Evolutionary conservation across 2,329 filamentous ascomycete species (phyloP), one percentile per base, ranked within the genome.

Genomic region (Talaromyces islandicus): DNA sequence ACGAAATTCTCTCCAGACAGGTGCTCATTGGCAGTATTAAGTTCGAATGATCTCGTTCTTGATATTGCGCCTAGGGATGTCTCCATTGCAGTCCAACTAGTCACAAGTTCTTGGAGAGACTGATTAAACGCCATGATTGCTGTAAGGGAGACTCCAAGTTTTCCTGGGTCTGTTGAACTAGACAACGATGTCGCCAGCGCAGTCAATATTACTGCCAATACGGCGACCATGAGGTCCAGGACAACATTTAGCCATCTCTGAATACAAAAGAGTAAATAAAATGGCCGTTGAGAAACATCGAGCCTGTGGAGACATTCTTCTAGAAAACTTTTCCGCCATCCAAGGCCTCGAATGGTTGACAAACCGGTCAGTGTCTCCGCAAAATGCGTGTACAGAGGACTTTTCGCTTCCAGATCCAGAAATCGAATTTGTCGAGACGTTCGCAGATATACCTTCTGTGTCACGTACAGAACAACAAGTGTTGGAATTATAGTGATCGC

Each of bases 401-500:
- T 80, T 64, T 87, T 86, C 1, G 81, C 78, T 68, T 88, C 85
- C 0, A 88, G 76, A 52, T 88, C 85, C 6, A 88, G 68, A 21
- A 85, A 76, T 54, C 85, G 78, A 7, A 88, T 68, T 67, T 87
- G 85, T 0, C 84, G 74, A 1, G 84, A 86, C 0, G 85, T 88
- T 0, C 81, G 76, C 2, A 88, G 75, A 63, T 88, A 87, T 50
- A 85, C 77, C 56, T 76, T 80, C 61, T 86, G 84, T 0, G 86
- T 67, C 2, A 75, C 58, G 59, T 80, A 86, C 0, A 85, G 61
- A 0, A 79, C 61, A 0, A 64, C 70, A 12, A 78, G 61, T 2
- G 86, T 65, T 2, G 82, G 69, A 0, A 84, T 83, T 60, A 85
- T 82, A 0, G 75, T 73, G 21, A 81, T 73, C 0, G 78, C 77